A percentile compares a stretch with the other conserved stretches of the same genome.
Evolutionary conservation across 495 filamentous ascomycete genomes (phyloP).

Genomic region (Lasiosphaeria ovina): DNA sequence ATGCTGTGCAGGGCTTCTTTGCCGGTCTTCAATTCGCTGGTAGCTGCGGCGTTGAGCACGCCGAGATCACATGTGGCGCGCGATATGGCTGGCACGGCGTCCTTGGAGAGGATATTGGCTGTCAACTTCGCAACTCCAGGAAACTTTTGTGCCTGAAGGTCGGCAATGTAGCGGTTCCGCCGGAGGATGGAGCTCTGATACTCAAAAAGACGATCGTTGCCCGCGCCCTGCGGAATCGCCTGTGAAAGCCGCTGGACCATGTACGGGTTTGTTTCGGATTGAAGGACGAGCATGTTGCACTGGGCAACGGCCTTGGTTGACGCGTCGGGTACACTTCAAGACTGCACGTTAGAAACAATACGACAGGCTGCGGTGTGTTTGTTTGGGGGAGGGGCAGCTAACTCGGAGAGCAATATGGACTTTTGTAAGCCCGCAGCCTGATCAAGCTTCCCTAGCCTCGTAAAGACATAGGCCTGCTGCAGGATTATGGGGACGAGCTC

Average conservation of each 20-base stretch:
- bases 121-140: slow-evolving; percentile 68
- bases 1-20: slow-evolving; percentile 71
- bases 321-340: slow-evolving; percentile 66
- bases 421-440: slow-evolving; percentile 69
- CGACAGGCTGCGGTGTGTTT: neutral
- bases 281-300: slow-evolving; percentile 69
- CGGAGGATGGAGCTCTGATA: slow-evolving; percentile 68
- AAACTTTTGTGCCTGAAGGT: slow-evolving; percentile 78
- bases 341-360: slow-evolving; percentile 13
- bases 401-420: slow-evolving; percentile 52
- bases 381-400: slow-evolving; percentile 12
- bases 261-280: slow-evolving; percentile 69
- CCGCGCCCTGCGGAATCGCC: slow-evolving; percentile 52
- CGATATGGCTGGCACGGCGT: slow-evolving; percentile 52
- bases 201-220: slow-evolving; percentile 71
- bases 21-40: slow-evolving; percentile 60
- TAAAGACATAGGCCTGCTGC: slow-evolving; percentile 80
- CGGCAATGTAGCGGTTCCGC: slow-evolving; percentile 67
- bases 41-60: slow-evolving; percentile 78
- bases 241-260: slow-evolving; percentile 67
- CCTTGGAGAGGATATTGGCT: slow-evolving; percentile 50
- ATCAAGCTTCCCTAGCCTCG: slow-evolving; percentile 66
- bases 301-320: slow-evolving; percentile 76
- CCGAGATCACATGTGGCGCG: slow-evolving; percentile 62
- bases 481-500: slow-evolving; percentile 84